Evolutionary conservation across 306 rosid species (phyloP), one percentile per base, ranked within the genome.

Genomic region (Prunus armeniaca): DNA sequence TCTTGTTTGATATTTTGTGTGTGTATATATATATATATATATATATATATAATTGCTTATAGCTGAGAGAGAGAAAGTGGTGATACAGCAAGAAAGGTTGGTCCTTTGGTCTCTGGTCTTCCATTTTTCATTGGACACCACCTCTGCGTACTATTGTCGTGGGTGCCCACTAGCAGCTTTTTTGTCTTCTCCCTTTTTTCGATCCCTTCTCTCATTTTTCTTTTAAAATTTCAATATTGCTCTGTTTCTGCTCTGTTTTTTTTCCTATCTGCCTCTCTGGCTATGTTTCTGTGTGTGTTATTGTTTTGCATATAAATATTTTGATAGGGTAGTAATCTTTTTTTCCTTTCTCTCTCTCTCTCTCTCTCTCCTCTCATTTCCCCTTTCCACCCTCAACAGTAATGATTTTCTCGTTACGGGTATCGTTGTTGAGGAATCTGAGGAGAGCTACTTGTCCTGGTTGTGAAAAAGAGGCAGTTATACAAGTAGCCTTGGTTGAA

Each of bases 131-230:
- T 75, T 85, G 79, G 87, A 73, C 82, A 77, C 3, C 66, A 30
- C 11, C 72, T 20, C 38, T 57, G 82, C 55, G 65, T 72, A 12
- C 77, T 70, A 69, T 86, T 77, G 82, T 74, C 76, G 91, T 85
- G 91, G 91, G 89, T 72, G 73, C 85, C 91, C 89, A 85, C 86
- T 74, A 50, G 88, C 88, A 85, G 86, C 83, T 83, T 83, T 85
- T 68, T 83, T 82, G 87, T 79, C 88, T 71, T 79, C 81, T 66
- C 77, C 71, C 19, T n/a, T 78, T 41, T 52, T 55, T 20, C 25
- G 43, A 38, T 38, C 47, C 17, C 9, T 22, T 47, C 28, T 70
- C 24, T 46, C 13, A 27, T 64, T 67, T 72, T 77, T 49, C 41
- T 15, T 64, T 10, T 17, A 12, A 13, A 18, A 30, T 30, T 63